Evolutionary conservation across 2,329 filamentous ascomycete species (phyloP), one percentile per base, ranked within the genome.

Genomic region (Zalaria obscura): DNA sequence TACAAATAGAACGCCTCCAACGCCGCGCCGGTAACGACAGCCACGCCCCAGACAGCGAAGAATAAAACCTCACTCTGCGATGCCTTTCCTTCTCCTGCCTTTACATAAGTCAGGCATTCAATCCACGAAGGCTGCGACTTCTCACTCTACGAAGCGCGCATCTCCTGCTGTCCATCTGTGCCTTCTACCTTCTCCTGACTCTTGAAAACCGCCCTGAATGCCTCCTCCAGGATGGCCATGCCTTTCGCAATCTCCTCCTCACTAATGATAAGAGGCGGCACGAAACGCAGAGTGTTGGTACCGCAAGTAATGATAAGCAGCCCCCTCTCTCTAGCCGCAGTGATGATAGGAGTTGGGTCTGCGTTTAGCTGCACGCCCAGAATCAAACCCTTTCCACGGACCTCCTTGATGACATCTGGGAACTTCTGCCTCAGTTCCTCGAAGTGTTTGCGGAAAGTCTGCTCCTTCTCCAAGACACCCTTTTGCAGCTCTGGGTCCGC

Each of bases 251-350:
- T 91, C 70, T 95, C 83, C 26, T 73, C 75, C 51, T 85, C 78
- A 1, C 76, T 81, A 44, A 98, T 83, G 4, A 79, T 78, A 55
- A 98, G 65, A 46, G 85, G 83, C 28, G 91, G 91, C 43, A 96
- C 87, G 53, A 98, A 94, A 38, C 91, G 73, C 51, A 98, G 64
- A 5, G 88, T 95, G 57, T 96, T 94, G 27, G 79, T 87, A 1
- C 91, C 91, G 27, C 86, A 89, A 1, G 87, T 95, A 55, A 98
- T 95, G 45, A 98, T 70, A 45, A 98, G 62, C 54, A 98, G 61
- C 0, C 91, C 91, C 45, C 86, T 73, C 67, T 96, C 86, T 46
- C 91, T 72, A 11, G 88, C 87, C 7, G 87, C 88, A 48, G 80
- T 86, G 46, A 98, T 71, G 45, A 98, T 78, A 8, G 70, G 73